Base-by-base conservation (phyloP, 1,284 basidiomycete genomes). In the Tilletia walkeri region DNA sequence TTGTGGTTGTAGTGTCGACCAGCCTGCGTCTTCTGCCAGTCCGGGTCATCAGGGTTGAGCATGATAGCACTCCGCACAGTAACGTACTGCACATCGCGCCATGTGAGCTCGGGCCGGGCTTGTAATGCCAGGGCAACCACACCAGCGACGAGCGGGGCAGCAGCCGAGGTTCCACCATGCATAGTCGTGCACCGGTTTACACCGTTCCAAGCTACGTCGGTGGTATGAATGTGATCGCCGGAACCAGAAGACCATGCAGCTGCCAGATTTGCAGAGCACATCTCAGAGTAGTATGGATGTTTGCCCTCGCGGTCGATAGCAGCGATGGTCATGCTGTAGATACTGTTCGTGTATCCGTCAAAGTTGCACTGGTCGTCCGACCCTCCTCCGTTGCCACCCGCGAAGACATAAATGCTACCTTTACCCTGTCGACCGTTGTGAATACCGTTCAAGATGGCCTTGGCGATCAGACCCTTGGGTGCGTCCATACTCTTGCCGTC, bases 361-460 rank as follows among this genome's bases (percentile, higher is more conserved):
- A 99, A 99, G 85, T 99, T 99, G 87, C 96, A 99, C 85, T 99
- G 96, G 83, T 99, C 96, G 41, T 92, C 93, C 67, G 88, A 88
- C 2, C 89, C 88, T 34, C 93, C 96, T 30, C 96, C 96, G 82
- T 99, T 99, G 0, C 96, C 96, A 71, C 94, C 95, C 1, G 96
- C 96, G 84, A 99, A 99, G 48, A 99, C 96, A 80, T 92, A 99
- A 74, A 99, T 87, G 54, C 91, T 94, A 2, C 96, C 96, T 80
- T 92, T 94, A 30, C 95, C 94, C 54, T 86, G 88, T 66, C 96
- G 89, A 4, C 96, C 96, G 67, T 93, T 91, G 84, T 93, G 91
- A 56, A 97, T 89, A 20, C 96, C 96, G 79, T 99, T 97, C 30
- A 98, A 86, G 78, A 99, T 90, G 4, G 96, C 93, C 83, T 97